Conservation (phyloP, 805 yeast genomes). For the Ogataea ganodermae region DNA sequence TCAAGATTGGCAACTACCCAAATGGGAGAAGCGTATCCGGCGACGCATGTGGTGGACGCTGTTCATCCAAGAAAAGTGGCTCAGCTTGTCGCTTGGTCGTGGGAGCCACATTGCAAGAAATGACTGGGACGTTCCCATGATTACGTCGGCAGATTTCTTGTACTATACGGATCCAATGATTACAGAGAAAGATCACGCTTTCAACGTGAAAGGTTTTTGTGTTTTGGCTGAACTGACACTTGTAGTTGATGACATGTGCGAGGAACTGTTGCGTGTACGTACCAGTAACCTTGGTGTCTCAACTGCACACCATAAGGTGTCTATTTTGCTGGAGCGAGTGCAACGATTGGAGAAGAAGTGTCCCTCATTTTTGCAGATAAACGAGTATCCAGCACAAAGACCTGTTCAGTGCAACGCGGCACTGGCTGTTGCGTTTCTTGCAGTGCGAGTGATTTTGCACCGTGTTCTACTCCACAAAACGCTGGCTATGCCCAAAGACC, state of each 20-base stretch:
- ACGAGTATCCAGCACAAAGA: conserved; percentile 3
- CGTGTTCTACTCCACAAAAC: conserved; percentile 14
- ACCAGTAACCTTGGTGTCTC: conserved; percentile 5
- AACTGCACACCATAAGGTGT: conserved; percentile 4
- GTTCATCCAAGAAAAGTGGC: conserved; percentile 22
- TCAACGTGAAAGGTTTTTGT: conserved; percentile 14
- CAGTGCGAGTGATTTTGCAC: conserved; percentile 8
- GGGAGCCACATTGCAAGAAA: conserved; percentile 16
- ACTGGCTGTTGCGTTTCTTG: conserved; percentile 13
- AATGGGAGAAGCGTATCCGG: conserved; percentile 21
- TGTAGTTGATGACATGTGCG: conserved; percentile 14
- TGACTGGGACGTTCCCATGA: conserved; percentile 21
- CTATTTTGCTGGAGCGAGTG: conserved; percentile 6
- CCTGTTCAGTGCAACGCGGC: conserved; percentile 10
- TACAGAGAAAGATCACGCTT: conserved; percentile 10
- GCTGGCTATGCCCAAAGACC: neutral
- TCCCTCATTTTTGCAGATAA: conserved; percentile 9
- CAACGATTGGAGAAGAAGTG: conserved; percentile 5
- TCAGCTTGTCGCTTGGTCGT: conserved; percentile 15
- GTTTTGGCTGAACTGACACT: conserved; percentile 14
- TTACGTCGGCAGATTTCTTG: conserved; percentile 13
- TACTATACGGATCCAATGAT: conserved; percentile 15
- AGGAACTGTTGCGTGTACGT: conserved; percentile 9
- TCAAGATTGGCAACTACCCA: conserved; percentile 13
- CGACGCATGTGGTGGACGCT: conserved; percentile 23